Evolutionary conservation across 139 green algal species (phyloP).

Genomic region (Coelastrella sp.): DNA sequence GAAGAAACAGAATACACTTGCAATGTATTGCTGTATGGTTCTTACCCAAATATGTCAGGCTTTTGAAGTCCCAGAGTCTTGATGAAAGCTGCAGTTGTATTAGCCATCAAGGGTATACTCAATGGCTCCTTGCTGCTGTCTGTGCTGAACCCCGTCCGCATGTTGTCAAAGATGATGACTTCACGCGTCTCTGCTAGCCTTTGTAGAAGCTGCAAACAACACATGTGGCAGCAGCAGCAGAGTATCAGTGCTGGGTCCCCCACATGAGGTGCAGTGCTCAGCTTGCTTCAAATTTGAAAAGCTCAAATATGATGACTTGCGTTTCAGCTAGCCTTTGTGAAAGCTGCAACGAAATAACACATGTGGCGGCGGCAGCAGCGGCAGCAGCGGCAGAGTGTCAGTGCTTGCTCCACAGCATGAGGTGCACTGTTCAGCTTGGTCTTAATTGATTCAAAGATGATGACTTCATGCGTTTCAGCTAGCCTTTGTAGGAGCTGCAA

Average conservation of each 20-base stretch:
- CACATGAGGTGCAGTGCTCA: background rate
- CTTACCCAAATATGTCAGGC: background rate
- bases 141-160: slow-evolving; percentile 22
- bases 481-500: slow-evolving; percentile 10
- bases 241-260: background rate
- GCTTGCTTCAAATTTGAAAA: no score
- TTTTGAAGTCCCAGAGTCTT: no score
- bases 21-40: no score
- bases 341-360: background rate
- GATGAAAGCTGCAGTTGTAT: background rate
- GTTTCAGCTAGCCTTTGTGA: background rate
- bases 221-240: background rate
- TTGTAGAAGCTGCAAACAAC: background rate
- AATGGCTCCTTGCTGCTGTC: slow-evolving; percentile 9
- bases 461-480: slow-evolving; percentile 10
- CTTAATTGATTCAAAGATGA: no score
- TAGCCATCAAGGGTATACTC: background rate
- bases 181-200: slow-evolving; percentile 20
- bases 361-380: slow-evolving; percentile 1
- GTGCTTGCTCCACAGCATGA: background rate
- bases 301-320: slow-evolving; percentile 21
- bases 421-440: background rate
- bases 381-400: background rate
- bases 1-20: no score
- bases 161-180: slow-evolving; percentile 40